Base-by-base conservation (phyloP, 805 yeast genomes). In the Candida koratica region DNA sequence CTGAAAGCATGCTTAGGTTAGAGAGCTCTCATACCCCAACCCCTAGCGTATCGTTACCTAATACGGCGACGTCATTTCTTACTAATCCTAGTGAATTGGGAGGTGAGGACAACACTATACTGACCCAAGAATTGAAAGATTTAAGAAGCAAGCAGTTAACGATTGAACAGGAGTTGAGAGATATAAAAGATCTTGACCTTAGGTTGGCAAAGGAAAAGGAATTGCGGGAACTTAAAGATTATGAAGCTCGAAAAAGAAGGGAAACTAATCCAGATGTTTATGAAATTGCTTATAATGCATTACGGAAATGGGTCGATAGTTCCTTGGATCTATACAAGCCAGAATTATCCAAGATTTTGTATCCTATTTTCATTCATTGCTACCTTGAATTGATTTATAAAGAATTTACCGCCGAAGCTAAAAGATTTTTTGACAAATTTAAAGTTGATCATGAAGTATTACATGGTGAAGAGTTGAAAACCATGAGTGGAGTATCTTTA, bases 291-390 rank as follows among this genome's bases (percentile, higher is more conserved):
- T 93, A 88, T 61, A 67, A 80, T 12, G 72, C 86, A 56, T 73
- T 88, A 43, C 75, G 84, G 43, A 79, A 80, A 33, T 93, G 97
- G 97, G 84, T 86, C 26, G 95, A 87, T 48, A 73, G 86, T 12
- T 87, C 96, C 0, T 69, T 93, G 48, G 98, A 90, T 57, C 72
- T 93, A 61, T 93, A 93, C 60, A 83, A 77, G 59, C 88, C 94
- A 12, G 97, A 93, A 58, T 69, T 93, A 42, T 75, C 81, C 38
- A 76, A 93, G 45, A 73, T 90, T 28, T 63, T 90, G 47, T 93
- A 84, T 56, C 99, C 99, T 5, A 70, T 93, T n/a, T 93, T 89
- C 60, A 82, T 90, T 34, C 95, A 90, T 58, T 77, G 87, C 49
- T 93, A 77, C 55, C 67, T 93, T 43, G 90, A 87, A 48, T 69